Percentiles rank a stretch among this genome's conserved stretches.
Conservation (phyloP, 139 green algal species). For the Tetradesmus obliquus region DNA sequence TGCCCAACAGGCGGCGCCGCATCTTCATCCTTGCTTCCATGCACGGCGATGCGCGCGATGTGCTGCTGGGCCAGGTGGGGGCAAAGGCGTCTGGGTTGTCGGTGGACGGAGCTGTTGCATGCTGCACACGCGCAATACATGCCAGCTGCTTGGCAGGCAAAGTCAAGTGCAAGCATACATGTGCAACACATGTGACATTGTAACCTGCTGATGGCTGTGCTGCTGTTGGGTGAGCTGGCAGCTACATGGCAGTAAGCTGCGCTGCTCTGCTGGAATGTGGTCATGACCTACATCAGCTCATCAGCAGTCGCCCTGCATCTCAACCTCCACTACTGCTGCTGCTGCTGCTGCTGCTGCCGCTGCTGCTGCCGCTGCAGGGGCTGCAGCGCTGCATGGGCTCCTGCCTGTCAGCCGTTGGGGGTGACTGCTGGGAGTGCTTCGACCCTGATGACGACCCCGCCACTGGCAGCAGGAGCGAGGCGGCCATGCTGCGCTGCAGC, state of each 20-base stretch:
- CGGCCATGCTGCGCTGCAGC: conserved; percentile 49
- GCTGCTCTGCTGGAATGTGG: too few species aligned
- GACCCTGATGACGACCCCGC: conserved; percentile 49
- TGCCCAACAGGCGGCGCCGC: conserved; percentile 83
- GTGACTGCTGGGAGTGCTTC: conserved; percentile 79
- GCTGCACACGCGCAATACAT: neutral
- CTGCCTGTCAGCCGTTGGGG: conserved; percentile 51
- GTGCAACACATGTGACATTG: too few species aligned
- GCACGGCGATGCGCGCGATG: conserved; percentile 88
- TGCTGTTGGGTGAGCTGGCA: too few species aligned
- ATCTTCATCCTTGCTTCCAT: conserved; percentile 89
- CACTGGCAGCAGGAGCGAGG: conserved; percentile 24
- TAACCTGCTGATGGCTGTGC: too few species aligned
- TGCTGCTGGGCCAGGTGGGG: conserved; percentile 79
- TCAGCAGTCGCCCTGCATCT: too few species aligned
- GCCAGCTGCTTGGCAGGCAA: neutral
- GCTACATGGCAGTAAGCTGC: too few species aligned
- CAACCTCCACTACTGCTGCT: neutral
- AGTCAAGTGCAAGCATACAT: too few species aligned
- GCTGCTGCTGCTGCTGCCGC: neutral
- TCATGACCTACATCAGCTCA: too few species aligned
- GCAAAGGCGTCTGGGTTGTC: neutral
- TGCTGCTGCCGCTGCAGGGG: conserved; percentile 55
- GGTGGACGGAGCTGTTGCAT: neutral
- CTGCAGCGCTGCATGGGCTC: conserved; percentile 66